These are phyloP conservation scores for Ulmus americana DNA, from an alignment of 331 rosid genomes.

Conservation along the genomic window DNA sequence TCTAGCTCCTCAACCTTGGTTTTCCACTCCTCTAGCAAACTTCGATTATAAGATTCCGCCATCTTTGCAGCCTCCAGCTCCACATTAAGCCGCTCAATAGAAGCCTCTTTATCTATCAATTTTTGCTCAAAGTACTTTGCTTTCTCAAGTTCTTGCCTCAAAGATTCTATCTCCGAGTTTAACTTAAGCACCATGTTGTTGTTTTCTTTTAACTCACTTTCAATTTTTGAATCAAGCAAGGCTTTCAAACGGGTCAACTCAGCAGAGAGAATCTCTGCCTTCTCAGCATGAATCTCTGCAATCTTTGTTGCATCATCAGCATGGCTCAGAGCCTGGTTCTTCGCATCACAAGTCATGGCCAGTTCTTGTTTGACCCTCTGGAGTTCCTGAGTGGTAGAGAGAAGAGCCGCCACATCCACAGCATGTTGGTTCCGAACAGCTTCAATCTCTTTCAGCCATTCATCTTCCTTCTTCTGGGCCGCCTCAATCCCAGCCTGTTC, in stretches of 20 bases:
- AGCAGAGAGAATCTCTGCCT: constrained; percentile 64
- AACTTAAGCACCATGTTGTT: constrained; percentile 42
- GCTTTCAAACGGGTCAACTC: constrained; percentile 60
- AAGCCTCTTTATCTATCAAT: constrained; percentile 51
- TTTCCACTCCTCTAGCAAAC: constrained; percentile 65
- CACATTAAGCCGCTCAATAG: constrained; percentile 67
- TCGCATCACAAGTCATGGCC: constrained; percentile 76
- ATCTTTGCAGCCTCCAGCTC: constrained; percentile 83
- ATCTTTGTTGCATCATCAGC: constrained; percentile 91
- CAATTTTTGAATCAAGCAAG: constrained; percentile 68
- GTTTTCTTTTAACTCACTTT: constrained; percentile 54
- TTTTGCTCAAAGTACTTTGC: constrained; percentile 44
- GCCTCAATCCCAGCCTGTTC: constrained; percentile 95
- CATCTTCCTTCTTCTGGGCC: constrained; percentile 71
- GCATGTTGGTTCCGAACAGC: constrained; percentile 82
- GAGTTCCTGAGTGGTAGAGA: constrained; percentile 76
- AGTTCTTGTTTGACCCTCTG: constrained; percentile 75
- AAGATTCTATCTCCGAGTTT: constrained; percentile 50
- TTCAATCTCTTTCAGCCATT: constrained; percentile 79
- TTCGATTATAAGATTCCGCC: constrained; percentile 74
- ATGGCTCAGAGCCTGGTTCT: constrained; percentile 86
- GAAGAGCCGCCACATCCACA: constrained; percentile 71
- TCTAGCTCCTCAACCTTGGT: constrained; percentile 58
- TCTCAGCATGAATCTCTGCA: constrained; percentile 76
- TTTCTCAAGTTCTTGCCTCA: constrained; percentile 54